Evolutionary conservation across 2,329 filamentous ascomycete species (phyloP), one percentile per base, ranked within the genome.

Genomic region (Verticillium nubilum): DNA sequence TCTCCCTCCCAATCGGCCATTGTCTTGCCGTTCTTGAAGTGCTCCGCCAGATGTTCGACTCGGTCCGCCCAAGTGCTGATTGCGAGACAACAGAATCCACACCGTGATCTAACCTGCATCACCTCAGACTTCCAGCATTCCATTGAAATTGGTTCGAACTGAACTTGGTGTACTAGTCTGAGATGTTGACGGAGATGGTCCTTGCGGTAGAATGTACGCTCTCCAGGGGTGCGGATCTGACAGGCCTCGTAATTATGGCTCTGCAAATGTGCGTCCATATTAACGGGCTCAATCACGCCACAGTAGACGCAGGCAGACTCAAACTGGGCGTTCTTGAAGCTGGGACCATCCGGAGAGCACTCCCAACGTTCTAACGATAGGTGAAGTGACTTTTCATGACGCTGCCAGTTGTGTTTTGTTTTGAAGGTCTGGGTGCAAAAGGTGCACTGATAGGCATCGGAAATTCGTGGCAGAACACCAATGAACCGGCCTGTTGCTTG

Each of bases 1-100:
- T 86, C 85, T 74, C 86, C 86, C 77, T 86, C 85, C 86, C 86
- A 88, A 70, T 87, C 83, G 62, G 81, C 83, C 85, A 88, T 88
- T 66, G 82, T 84, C 63, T 80, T 82, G 73, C 86, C 85, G 25
- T 78, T 81, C 72, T 86, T 87, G 76, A 87, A 88, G 71, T 88
- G 86, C 63, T 87, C 84, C n/a, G 86, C 85, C 47, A 88, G 73
- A 67, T 88, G 86, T 65, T 88, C 85, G n/a, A 83, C 77, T 67
- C 86, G 77, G 59, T 80, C 76, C 7, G 78, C 79, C 86, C 86
- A 88, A 52, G 80, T 85, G 65, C 84, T 81, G 76, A 87, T 81
- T 15, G 85, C 75, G 59, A 83, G 78, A 55, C 82, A 82, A 66
- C 86, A 88, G 76, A 88, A 88, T 75, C 86, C 86, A 66, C 86